These are phyloP conservation scores for Pholiota microspora DNA, from an alignment of 768 basidiomycete genomes.

Conservation along the genomic window DNA sequence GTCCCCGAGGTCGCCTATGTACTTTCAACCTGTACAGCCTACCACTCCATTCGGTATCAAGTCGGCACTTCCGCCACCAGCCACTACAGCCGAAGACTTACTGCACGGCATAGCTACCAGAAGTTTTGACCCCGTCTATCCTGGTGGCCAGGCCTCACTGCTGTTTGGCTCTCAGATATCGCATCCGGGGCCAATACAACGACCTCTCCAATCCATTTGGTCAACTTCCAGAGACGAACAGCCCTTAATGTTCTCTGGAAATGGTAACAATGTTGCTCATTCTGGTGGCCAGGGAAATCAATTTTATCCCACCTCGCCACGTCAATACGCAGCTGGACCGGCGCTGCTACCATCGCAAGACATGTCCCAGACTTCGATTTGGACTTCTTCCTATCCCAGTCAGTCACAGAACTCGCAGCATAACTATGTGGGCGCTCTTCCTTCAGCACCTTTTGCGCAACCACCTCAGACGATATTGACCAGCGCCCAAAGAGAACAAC, in stretches of 20 bases:
- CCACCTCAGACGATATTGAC: conserved; percentile 16
- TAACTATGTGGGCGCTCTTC: conserved; percentile 21
- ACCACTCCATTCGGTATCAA: conserved; percentile 11
- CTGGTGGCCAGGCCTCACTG: conserved; percentile 40
- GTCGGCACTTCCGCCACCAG: conserved; percentile 21
- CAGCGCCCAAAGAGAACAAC: conserved; percentile 11
- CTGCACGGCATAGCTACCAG: conserved; percentile 33
- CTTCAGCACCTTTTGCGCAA: conserved; percentile 19
- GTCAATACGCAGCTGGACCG: conserved; percentile 20
- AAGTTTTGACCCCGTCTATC: conserved; percentile 21
- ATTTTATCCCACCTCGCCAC: conserved; percentile 28
- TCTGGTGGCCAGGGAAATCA: conserved; percentile 19
- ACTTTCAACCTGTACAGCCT: conserved; percentile 18
- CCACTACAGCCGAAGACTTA: conserved; percentile 68
- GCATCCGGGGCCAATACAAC: conserved; percentile 1
- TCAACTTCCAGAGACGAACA: conserved; percentile 55
- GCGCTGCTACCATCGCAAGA: conserved; percentile 20
- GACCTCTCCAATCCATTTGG: conserved; percentile 63
- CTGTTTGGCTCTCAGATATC: conserved; percentile 48
- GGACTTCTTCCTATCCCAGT: conserved; percentile 31
- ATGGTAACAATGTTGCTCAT: conserved; percentile 6
- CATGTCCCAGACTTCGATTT: conserved; percentile 33
- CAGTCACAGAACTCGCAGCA: conserved; percentile 31
- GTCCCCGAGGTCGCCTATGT: conserved; percentile 35
- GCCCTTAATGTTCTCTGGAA: conserved; percentile 32